A percentile compares a stretch with the other conserved stretches of the same genome.
Evolutionary conservation across 768 basidiomycete genomes (phyloP).

Genomic region (Pisolithus albus): DNA sequence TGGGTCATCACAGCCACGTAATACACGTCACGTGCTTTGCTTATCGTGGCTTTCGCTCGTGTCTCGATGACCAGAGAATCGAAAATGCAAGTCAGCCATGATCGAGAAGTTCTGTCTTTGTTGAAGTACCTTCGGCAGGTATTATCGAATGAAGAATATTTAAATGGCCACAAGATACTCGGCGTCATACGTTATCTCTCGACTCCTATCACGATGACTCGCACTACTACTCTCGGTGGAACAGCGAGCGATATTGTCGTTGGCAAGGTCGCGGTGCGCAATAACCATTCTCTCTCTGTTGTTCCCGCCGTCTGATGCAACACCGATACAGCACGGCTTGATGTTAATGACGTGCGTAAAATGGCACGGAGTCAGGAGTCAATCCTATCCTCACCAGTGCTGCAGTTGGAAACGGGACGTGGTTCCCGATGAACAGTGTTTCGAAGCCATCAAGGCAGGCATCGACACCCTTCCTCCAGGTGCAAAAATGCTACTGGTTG

Average conservation of each 20-base stretch:
- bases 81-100: too few relatives aligned
- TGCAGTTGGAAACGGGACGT: conserved; percentile 38
- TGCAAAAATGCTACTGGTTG: conserved; percentile 45
- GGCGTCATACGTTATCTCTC: neutral
- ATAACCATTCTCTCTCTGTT: neutral
- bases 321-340: conserved; percentile 37
- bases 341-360: conserved; percentile 50
- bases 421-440: conserved; percentile 51
- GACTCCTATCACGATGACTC: conserved; percentile 19
- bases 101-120: too few relatives aligned
- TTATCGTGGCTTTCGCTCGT: too few relatives aligned
- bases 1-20: too few relatives aligned
- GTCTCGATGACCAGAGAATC: too few relatives aligned
- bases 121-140: too few relatives aligned
- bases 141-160: neutral
- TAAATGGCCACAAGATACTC: neutral
- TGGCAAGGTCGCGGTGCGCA: conserved; percentile 34
- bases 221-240: conserved; percentile 31
- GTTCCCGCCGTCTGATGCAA: neutral
- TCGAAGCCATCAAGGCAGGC: conserved; percentile 53
- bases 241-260: conserved; percentile 32
- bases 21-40: too few relatives aligned
- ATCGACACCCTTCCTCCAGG: conserved; percentile 37
- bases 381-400: neutral
- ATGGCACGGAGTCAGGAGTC: too few relatives aligned